These are phyloP conservation scores for Zostera marina DNA, from an alignment of 116 monocot genomes.

Conservation along the genomic window DNA sequence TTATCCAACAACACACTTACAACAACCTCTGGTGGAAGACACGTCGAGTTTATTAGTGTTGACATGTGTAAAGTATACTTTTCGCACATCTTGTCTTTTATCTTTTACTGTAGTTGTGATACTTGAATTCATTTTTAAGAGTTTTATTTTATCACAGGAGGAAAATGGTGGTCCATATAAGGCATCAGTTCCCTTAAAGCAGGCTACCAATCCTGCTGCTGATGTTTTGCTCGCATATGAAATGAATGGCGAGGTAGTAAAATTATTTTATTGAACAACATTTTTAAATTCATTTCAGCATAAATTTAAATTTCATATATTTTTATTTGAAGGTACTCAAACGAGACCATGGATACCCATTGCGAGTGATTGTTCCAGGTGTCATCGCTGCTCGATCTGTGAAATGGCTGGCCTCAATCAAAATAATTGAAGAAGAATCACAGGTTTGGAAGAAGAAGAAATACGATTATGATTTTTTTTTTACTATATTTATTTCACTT, in stretches of 20 bases:
- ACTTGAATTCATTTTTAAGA: not conserved
- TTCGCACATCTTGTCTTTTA: not conserved
- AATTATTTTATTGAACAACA: not conserved
- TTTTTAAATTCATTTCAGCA: too few species aligned
- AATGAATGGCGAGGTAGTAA: constrained; percentile 91
- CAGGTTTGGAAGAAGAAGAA: constrained; percentile 29
- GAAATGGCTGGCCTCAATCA: constrained; percentile 84
- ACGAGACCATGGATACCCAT: constrained; percentile 92
- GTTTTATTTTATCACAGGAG: constrained; percentile 27
- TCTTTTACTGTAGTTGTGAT: not conserved
- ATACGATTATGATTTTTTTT: too few species aligned
- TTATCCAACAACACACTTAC: constrained; percentile 40
- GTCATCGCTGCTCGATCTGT: constrained; percentile 96
- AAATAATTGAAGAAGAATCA: constrained; percentile 68
- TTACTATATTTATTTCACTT: too few species aligned
- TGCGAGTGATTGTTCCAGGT: constrained; percentile 81
- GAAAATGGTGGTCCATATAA: constrained; percentile 97
- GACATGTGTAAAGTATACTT: constrained; percentile 62
- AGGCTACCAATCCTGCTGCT: constrained; percentile 77
- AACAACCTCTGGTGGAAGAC: constrained; percentile 62
- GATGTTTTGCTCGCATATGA: constrained; percentile 98
- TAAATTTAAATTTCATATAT: not conserved
- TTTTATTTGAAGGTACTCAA: constrained; percentile 40
- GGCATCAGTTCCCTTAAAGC: constrained; percentile 76
- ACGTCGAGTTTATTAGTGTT: constrained; percentile 87